Base-by-base conservation (phyloP, 495 filamentous ascomycete species). In the Hyaloscypha variabilis region DNA sequence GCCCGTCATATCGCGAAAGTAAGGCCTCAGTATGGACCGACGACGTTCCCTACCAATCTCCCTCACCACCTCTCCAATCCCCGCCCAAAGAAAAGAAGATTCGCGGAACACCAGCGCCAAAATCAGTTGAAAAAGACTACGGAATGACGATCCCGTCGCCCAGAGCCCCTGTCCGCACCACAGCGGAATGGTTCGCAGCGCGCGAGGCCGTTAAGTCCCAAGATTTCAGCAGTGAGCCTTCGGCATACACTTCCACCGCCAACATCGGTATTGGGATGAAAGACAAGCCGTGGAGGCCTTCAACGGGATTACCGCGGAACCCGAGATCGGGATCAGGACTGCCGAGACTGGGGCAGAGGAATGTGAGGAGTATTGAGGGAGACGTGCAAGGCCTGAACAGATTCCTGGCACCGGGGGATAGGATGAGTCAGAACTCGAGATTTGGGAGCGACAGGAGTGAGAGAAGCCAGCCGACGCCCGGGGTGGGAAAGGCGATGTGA, bases 11-110 rank as follows among this genome's bases (percentile, higher is more conserved):
- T 31, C 21, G 67, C 19, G 66, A 71, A 54, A 64, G 54, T 36
- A 66, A 68, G 52, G 69, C 66, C 21, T 63, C 58, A 30, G 66
- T 68, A 17, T 71, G 69, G 69, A 71, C 66, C n/a, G 69, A 71
- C 34, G 66, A 65, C 21, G 30, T 71, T 13, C 59, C 63, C 11
- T 54, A 68, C 25, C 19, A 36, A 5, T 23, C 50, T 2, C 56
- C 61, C 2, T 65, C 65, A 29, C 39, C 58, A 36, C 36, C 52
- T 6, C 26, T 65, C 17, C 58, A 57, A 42, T 53, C 62, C 2
- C 62, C 61, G 34, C 57, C 57, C n/a, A 24, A 42, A 59, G 23
- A n/a, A n/a, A 42, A 29, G 14, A 26, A 21, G 14, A 21, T 24
- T 21, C 2, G 39, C 29, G 17, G 36, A 24, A 21, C 39, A 24